Conservation (phyloP, 2,329 filamentous ascomycete genomes). For the Pleochaeta shiraiana region DNA sequence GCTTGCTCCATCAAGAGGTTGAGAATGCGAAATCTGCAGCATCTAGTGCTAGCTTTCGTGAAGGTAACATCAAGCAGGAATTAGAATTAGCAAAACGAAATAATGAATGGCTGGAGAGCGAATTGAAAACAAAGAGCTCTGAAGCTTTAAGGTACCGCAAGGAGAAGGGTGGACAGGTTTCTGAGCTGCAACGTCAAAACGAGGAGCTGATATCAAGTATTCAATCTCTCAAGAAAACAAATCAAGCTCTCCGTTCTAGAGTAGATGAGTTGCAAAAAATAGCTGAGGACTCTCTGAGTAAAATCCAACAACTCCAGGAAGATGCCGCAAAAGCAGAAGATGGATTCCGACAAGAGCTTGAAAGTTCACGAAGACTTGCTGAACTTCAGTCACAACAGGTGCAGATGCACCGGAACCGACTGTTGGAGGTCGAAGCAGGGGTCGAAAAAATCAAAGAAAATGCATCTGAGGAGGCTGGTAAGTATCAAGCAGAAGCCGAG, state of each 20-base stretch:
- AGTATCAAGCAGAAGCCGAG: slow-evolving; percentile 29
- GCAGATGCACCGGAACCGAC: slow-evolving; percentile 45
- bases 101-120: slow-evolving; percentile 80
- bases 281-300: slow-evolving; percentile 61
- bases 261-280: slow-evolving; percentile 71
- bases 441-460: slow-evolving; percentile 37
- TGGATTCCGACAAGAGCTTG: slow-evolving; percentile 68
- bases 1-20: slow-evolving; percentile 58
- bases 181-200: slow-evolving; percentile 69
- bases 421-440: slow-evolving; percentile 44
- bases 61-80: slow-evolving; percentile 78
- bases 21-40: slow-evolving; percentile 64
- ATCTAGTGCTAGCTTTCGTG: slow-evolving; percentile 68
- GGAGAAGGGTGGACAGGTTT: slow-evolving; percentile 77
- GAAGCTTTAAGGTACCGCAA: slow-evolving; percentile 84
- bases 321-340: slow-evolving; percentile 64
- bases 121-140: slow-evolving; percentile 72
- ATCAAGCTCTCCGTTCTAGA: slow-evolving; percentile 58
- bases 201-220: slow-evolving; percentile 64
- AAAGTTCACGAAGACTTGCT: slow-evolving; percentile 58
- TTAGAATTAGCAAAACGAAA: slow-evolving; percentile 73
- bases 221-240: slow-evolving; percentile 57
- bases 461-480: slow-evolving; percentile 34
- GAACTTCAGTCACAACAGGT: slow-evolving; percentile 62
- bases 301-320: slow-evolving; percentile 71